Percentiles rank a stretch among this genome's conserved stretches.
Conservation (phyloP, 768 basidiomycete genomes). For the Russula lepida region DNA sequence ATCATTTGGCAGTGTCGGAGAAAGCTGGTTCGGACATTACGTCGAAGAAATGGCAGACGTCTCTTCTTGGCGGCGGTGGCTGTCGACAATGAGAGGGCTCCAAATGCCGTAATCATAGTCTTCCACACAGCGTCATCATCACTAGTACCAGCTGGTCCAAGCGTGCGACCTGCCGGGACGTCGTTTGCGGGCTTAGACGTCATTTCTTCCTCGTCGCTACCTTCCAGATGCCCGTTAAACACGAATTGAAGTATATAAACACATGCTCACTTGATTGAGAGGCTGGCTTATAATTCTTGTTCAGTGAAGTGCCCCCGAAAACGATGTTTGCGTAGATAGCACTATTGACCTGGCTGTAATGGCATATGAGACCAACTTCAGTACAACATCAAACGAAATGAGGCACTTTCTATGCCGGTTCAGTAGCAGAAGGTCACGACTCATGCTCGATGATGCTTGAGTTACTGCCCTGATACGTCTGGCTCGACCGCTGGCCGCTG, state of each 20-base stretch:
- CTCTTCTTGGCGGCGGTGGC: conserved; percentile 1
- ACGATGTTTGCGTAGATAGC: conserved; percentile 1
- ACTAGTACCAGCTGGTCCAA: not conserved
- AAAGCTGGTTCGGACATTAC: conserved; percentile 46
- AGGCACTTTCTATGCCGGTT: conserved; percentile 7
- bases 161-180: not conserved
- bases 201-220: not conserved
- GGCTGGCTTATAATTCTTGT: not conserved
- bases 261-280: conserved; percentile 5
- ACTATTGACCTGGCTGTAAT: conserved; percentile 5
- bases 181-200: not conserved
- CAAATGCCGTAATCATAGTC: conserved; percentile 7
- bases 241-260: not conserved
- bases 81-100: conserved; percentile 10
- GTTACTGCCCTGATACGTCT: not conserved
- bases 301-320: not conserved
- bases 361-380: not conserved
- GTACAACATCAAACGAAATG: not conserved
- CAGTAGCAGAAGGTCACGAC: not conserved
- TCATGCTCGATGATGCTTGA: conserved; percentile 1
- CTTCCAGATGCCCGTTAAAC: not conserved
- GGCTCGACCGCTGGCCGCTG: not conserved
- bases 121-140: not conserved
- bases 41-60: conserved; percentile 48
- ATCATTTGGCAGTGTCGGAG: conserved; percentile 32